Evolutionary conservation across 805 yeast genomes (phyloP).

Genomic region (Yamadazyma scolyti): DNA sequence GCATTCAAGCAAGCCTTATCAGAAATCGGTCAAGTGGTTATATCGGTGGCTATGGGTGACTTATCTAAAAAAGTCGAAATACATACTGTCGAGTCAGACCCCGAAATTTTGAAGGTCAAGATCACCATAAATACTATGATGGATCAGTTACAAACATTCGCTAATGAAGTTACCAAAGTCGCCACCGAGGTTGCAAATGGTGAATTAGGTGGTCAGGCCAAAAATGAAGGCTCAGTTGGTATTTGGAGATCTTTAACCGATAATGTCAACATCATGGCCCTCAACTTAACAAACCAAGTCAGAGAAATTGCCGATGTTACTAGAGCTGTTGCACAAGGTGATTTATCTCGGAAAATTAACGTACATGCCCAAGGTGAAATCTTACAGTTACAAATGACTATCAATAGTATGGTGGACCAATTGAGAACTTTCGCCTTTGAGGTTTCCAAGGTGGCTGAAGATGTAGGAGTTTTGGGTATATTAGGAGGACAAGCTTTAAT

Average conservation of each 20-base stretch:
- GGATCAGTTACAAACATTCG: conserved; percentile 80
- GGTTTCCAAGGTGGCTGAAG: conserved; percentile 82
- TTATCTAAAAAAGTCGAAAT: conserved; percentile 75
- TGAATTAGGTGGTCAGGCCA: conserved; percentile 85
- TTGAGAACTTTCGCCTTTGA: conserved; percentile 79
- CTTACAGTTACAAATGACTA: conserved; percentile 77
- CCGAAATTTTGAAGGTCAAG: conserved; percentile 76
- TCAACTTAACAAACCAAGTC: conserved; percentile 64
- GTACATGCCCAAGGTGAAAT: conserved; percentile 93
- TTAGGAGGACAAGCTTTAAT: conserved; percentile 86
- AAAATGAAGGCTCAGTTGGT: conserved; percentile 80
- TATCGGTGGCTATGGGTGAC: conserved; percentile 88
- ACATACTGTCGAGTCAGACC: conserved; percentile 68
- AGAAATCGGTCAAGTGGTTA: conserved; percentile 83
- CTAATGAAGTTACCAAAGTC: conserved; percentile 76
- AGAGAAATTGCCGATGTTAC: conserved; percentile 89
- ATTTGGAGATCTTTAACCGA: conserved; percentile 84
- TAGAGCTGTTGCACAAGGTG: conserved; percentile 85
- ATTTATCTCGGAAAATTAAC: conserved; percentile 74
- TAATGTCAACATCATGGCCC: conserved; percentile 85
- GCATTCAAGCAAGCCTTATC: conserved; percentile 69
- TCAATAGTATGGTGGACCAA: conserved; percentile 86
- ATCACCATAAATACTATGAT: conserved; percentile 84
- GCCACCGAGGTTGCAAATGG: conserved; percentile 92
- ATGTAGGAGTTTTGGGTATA: conserved; percentile 86